Conservation (phyloP, 805 yeast species). For the Candida methanosorbosa region DNA sequence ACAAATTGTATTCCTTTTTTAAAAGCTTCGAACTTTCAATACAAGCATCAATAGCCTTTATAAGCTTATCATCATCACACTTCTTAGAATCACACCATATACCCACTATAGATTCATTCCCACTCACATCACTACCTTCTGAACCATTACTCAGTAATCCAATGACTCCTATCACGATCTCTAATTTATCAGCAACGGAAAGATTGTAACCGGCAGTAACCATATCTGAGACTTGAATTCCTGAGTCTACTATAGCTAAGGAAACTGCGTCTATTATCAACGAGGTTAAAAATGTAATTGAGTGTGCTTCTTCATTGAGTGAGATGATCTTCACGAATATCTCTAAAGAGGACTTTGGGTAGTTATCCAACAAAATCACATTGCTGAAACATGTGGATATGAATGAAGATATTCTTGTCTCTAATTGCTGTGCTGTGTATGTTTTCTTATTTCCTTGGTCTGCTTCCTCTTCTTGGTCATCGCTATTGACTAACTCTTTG, state of each 20-base stretch:
- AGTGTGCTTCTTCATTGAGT: conserved; percentile 22
- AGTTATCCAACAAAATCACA: conserved; percentile 51
- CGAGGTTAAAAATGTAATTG: conserved; percentile 29
- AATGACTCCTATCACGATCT: conserved; percentile 8
- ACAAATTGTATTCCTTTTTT: conserved; percentile 37
- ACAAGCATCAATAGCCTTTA: conserved; percentile 15
- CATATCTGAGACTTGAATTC: conserved; percentile 69
- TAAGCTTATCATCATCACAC: conserved; percentile 26
- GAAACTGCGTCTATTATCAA: conserved; percentile 52
- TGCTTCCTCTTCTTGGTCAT: conserved; percentile 20
- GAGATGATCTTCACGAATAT: conserved; percentile 63
- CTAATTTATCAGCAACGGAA: conserved; percentile 11
- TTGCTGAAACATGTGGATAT: conserved; percentile 24
- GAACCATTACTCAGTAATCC: conserved; percentile 33
- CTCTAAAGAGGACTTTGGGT: conserved; percentile 87
- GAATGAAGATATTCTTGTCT: conserved; percentile 30
- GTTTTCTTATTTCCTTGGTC: not conserved
- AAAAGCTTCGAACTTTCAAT: conserved; percentile 36
- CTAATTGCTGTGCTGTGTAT: conserved; percentile 2
- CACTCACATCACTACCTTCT: conserved; percentile 45
- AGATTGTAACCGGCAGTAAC: conserved; percentile 48
- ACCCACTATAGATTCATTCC: conserved; percentile 53
- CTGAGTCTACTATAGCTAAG: conserved; percentile 77
- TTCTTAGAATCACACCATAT: conserved; percentile 39
- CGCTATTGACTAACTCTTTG: no score